Evolutionary conservation across 768 basidiomycete species (phyloP).

Genomic region (Rhodotorula toruloides): DNA sequence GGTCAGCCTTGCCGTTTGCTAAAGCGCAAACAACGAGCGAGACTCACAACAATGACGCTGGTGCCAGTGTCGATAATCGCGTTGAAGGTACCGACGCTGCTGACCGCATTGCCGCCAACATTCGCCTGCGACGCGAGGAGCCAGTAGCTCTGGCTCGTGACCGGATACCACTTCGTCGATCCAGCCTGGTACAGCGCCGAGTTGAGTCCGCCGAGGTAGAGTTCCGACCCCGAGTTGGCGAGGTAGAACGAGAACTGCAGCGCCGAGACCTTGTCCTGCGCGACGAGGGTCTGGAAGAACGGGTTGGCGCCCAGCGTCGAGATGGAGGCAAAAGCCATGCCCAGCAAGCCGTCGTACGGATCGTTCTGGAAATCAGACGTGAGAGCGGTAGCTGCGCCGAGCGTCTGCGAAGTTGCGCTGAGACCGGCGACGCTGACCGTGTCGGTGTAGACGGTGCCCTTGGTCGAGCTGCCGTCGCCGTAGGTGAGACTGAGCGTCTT

Average conservation of each 20-base stretch:
- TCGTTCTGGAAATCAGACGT: constrained; percentile 33
- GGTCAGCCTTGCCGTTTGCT: constrained; percentile 2
- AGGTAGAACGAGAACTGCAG: constrained; percentile 40
- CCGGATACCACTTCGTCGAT: constrained; percentile 44
- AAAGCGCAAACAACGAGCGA: neutral
- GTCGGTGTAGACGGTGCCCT: constrained; percentile 53
- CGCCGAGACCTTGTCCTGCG: constrained; percentile 26
- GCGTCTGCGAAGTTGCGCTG: constrained; percentile 50
- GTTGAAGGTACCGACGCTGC: constrained; percentile 40
- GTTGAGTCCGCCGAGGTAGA: constrained; percentile 48
- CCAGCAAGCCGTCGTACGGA: constrained; percentile 40
- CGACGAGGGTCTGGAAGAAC: constrained; percentile 39
- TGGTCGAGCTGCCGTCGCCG: constrained; percentile 54
- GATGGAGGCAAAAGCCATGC: constrained; percentile 49
- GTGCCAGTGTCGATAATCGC: constrained; percentile 42
- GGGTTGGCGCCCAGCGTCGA: constrained; percentile 50
- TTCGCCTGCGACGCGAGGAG: constrained; percentile 23
- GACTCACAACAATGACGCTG: constrained; percentile 37
- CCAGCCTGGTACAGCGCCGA: constrained; percentile 40
- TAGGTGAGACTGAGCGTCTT: constrained; percentile 51
- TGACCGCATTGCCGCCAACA: constrained; percentile 43
- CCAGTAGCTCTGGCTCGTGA: constrained; percentile 48
- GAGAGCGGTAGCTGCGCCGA: constrained; percentile 50
- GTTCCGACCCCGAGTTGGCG: constrained; percentile 38
- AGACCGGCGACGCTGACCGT: constrained; percentile 52